A percentile compares a stretch with the other conserved stretches of the same genome.
These are phyloP conservation scores for Backusella sp. DNA, from an alignment of 192 early-diverging fungal genomes.

Conservation along the genomic window DNA sequence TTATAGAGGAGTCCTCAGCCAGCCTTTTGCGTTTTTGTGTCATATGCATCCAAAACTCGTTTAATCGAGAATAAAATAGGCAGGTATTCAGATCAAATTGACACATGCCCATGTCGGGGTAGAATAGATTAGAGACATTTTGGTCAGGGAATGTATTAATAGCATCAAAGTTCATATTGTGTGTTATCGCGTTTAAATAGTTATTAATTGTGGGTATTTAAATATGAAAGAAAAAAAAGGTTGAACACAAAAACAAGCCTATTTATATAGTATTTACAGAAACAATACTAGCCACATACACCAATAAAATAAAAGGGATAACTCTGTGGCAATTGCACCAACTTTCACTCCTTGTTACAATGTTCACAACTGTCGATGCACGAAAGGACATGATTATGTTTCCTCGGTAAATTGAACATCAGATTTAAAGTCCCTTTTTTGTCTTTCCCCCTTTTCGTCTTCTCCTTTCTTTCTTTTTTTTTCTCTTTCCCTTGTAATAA, in stretches of 20 bases:
- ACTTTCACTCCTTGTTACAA: background rate
- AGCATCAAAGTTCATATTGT: background rate
- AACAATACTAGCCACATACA: background rate
- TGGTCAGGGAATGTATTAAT: background rate
- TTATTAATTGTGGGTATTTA: background rate
- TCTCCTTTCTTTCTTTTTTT: background rate
- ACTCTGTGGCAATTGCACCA: background rate
- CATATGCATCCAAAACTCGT: background rate
- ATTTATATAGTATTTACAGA: background rate
- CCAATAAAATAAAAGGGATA: background rate
- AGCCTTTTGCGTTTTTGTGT: background rate
- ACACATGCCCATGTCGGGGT: background rate
- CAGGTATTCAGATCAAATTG: slow-evolving; percentile 3
- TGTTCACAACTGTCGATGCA: background rate
- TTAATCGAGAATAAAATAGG: background rate
- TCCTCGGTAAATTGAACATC: slow-evolving; percentile 2
- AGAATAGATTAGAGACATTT: background rate
- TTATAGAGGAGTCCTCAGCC: background rate
- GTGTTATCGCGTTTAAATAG: background rate
- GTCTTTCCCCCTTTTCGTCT: background rate
- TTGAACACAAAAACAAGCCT: background rate
- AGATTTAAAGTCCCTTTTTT: background rate
- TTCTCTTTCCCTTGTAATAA: background rate
- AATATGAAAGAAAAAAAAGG: background rate
- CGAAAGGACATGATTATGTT: background rate